phyloP scores from a whole-genome alignment of 2,329 filamentous ascomycete genomes.

The Rosellinia necatrix region DNA sequence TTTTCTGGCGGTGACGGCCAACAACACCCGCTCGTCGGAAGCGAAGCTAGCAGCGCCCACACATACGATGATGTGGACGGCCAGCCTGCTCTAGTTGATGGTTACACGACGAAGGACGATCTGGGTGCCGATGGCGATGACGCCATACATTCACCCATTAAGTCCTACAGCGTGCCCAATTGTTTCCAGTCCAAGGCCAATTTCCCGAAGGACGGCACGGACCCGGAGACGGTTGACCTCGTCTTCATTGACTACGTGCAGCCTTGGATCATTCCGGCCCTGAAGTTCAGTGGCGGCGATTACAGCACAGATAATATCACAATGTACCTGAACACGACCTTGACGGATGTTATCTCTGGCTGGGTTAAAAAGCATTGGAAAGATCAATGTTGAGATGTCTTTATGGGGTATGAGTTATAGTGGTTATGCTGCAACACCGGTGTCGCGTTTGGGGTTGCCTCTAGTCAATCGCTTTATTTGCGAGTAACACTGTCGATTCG shows the following conservation, averaged over 20 bases:
- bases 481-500: background rate
- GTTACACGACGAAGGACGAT: constrained; percentile 91
- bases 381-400: constrained; percentile 47
- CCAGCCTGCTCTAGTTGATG: constrained; percentile 47
- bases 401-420: no score
- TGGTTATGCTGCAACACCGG: no score
- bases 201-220: constrained; percentile 56
- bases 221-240: constrained; percentile 78
- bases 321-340: constrained; percentile 57
- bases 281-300: constrained; percentile 63
- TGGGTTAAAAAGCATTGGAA: constrained; percentile 67
- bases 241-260: constrained; percentile 93
- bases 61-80: constrained; percentile 29
- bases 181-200: constrained; percentile 72
- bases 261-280: constrained; percentile 76
- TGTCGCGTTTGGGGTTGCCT: no score
- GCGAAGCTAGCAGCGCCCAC: constrained; percentile 5
- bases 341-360: constrained; percentile 59
- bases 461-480: background rate
- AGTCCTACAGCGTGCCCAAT: constrained; percentile 80
- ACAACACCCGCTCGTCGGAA: constrained; percentile 30
- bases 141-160: constrained; percentile 76
- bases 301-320: constrained; percentile 54
- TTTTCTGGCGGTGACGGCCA: constrained; percentile 29
- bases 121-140: constrained; percentile 86